Percentiles rank a stretch among this genome's conserved stretches.
phyloP scores from a whole-genome alignment of 176 grass and related monocot genomes.

The sorghum (Sorghum bicolor) region DNA sequence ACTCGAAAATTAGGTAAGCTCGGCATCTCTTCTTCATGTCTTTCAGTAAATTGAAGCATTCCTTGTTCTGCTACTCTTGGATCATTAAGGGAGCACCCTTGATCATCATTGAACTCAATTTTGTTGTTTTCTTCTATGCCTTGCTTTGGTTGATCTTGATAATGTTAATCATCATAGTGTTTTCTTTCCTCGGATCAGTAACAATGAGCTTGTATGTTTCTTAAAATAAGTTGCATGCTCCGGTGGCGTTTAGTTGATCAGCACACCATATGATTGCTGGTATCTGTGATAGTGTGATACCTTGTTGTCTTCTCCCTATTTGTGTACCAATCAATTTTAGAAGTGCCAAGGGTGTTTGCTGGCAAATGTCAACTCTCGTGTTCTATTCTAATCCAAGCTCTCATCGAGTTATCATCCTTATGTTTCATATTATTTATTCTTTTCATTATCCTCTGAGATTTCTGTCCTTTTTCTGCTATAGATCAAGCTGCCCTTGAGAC shows the following conservation, averaged over 20 bases:
- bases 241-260: constrained; percentile 4
- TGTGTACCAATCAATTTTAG: background rate
- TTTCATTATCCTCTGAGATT: constrained; percentile 28
- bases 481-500: constrained; percentile 97
- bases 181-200: background rate
- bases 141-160: background rate
- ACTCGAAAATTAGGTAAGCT: constrained; percentile 87
- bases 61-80: background rate
- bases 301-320: background rate
- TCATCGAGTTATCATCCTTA: constrained; percentile 4
- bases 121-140: constrained; percentile 2
- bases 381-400: background rate
- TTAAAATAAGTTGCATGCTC: constrained; percentile 6
- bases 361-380: background rate
- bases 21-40: constrained; percentile 5
- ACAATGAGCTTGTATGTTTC: background rate
- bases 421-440: constrained; percentile 17
- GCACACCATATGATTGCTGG: background rate
- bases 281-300: background rate
- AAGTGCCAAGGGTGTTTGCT: background rate
- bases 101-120: background rate
- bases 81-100: background rate
- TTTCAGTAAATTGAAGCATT: constrained; percentile 19
- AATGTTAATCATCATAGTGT: background rate
- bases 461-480: constrained; percentile 32